Conservation (phyloP, 2,329 filamentous ascomycete species). For the Canariomyces notabilis region DNA sequence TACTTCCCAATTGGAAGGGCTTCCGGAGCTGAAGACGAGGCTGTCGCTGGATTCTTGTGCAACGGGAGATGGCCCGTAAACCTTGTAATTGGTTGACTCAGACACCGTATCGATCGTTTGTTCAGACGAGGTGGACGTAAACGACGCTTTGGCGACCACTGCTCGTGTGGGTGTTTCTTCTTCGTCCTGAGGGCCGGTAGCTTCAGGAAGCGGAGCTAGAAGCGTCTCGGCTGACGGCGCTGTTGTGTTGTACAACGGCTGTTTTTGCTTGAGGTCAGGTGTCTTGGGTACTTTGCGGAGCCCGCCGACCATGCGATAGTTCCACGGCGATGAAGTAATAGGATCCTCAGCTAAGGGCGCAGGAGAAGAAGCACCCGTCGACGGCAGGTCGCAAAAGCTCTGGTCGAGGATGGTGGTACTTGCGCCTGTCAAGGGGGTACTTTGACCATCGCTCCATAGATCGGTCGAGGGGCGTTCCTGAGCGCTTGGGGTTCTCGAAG, state of each 20-base stretch:
- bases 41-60: constrained; percentile 38
- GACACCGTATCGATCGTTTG: constrained; percentile 42
- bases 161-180: constrained; percentile 22
- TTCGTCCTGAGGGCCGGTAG: constrained; percentile 21
- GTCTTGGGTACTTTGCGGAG: constrained; percentile 48
- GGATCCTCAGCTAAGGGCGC: constrained; percentile 34
- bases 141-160: constrained; percentile 35
- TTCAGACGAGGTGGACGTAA: constrained; percentile 31
- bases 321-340: constrained; percentile 42
- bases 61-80: constrained; percentile 40
- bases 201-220: constrained; percentile 32
- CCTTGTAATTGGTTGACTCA: constrained; percentile 51
- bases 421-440: constrained; percentile 42
- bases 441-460: constrained; percentile 44
- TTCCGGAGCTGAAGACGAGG: constrained; percentile 38
- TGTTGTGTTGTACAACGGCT: constrained; percentile 25
- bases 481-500: constrained; percentile 41
- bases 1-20: constrained; percentile 47
- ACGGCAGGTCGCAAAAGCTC: constrained; percentile 34
- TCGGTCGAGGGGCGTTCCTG: constrained; percentile 46
- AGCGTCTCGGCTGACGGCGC: constrained; percentile 28
- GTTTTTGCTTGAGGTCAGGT: constrained; percentile 40
- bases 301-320: constrained; percentile 50
- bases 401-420: constrained; percentile 40
- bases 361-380: constrained; percentile 31